Evolutionary conservation across 148 eudicot species (phyloP).

Genomic region (Rheum nobile): DNA sequence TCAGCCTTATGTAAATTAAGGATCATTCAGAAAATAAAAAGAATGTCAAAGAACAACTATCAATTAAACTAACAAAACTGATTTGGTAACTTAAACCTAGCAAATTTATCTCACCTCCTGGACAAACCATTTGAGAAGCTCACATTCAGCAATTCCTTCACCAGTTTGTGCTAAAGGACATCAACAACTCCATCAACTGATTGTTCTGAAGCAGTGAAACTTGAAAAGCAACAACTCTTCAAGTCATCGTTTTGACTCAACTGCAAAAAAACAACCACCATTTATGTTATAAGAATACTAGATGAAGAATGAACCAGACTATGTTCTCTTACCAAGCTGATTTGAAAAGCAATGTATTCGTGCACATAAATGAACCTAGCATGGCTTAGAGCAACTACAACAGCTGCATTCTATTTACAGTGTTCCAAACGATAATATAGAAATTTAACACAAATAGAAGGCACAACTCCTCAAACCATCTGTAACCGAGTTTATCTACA

Average conservation of each 20-base stretch:
- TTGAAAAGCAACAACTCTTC: constrained; percentile 36
- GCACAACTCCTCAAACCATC: no score
- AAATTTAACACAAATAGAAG: no score
- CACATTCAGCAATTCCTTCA: constrained; percentile 99
- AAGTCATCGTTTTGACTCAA: constrained; percentile 17
- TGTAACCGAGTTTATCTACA: no score
- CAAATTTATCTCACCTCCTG: constrained; percentile 26
- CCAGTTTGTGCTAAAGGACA: constrained; percentile 96
- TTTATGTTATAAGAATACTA: neutral
- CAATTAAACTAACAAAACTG: neutral
- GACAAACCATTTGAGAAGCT: constrained; percentile 88
- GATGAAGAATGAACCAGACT: neutral
- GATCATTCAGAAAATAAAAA: neutral
- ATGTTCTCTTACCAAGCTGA: neutral
- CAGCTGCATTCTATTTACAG: no score
- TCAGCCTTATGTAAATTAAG: neutral
- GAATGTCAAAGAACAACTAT: neutral
- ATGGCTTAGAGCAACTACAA: neutral
- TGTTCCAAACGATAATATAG: no score
- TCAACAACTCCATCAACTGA: constrained; percentile 48
- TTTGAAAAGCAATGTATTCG: neutral
- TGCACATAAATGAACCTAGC: neutral
- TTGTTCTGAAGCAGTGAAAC: constrained; percentile 35
- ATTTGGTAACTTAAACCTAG: neutral
- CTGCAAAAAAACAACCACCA: constrained; percentile 26